Percentiles rank a stretch among this genome's conserved stretches.
Evolutionary conservation across 768 basidiomycete species (phyloP).

Genomic region (Phanerodontia chrysosporium): DNA sequence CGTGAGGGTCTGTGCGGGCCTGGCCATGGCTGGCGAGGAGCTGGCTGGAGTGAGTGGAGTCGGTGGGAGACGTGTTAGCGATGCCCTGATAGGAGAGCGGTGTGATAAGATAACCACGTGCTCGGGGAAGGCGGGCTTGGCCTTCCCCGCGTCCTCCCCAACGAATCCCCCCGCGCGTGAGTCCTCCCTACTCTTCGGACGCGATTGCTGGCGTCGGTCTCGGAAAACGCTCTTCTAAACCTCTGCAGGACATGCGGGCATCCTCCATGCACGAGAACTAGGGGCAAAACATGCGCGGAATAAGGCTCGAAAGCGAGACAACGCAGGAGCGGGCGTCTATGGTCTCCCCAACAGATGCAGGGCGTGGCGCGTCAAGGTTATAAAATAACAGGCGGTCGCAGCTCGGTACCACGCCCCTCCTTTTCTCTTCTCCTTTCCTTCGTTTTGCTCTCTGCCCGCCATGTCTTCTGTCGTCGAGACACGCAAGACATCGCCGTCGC

Average conservation of each 20-base stretch:
- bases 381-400: not conserved
- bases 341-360: not conserved
- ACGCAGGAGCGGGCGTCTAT: not conserved
- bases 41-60: too few relatives aligned
- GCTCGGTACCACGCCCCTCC: not conserved
- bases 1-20: too few relatives aligned
- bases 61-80: not conserved
- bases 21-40: too few relatives aligned
- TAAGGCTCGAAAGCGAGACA: not conserved
- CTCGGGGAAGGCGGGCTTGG: not conserved
- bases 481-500: slow-evolving; percentile 19
- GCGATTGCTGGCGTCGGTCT: not conserved
- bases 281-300: not conserved
- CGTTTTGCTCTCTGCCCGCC: slow-evolving; percentile 14
- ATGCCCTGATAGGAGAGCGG: not conserved
- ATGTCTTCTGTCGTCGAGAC: slow-evolving; percentile 29
- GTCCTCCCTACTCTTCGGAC: not conserved
- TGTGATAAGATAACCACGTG: not conserved
- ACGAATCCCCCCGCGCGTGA: not conserved
- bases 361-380: not conserved
- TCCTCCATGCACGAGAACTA: not conserved
- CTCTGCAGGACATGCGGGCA: not conserved
- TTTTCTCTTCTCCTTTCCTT: not conserved
- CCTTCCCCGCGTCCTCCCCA: not conserved
- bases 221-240: not conserved